phyloP scores from a whole-genome alignment of 768 basidiomycete genomes.

The Termitomyces sp. region DNA sequence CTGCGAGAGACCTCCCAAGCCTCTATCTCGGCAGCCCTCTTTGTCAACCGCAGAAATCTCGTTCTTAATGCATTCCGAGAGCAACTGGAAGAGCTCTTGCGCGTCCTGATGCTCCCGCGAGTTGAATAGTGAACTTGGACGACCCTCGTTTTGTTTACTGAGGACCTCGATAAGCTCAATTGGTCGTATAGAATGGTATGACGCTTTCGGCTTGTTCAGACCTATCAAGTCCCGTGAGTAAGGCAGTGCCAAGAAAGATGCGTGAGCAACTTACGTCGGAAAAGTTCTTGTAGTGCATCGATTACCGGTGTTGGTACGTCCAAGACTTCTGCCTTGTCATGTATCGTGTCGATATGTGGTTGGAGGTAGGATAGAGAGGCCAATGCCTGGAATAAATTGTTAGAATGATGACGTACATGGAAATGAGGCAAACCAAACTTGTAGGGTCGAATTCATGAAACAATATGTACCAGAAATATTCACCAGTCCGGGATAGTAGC shows the following conservation, averaged over 20 bases:
- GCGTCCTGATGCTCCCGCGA: slow-evolving; percentile 97
- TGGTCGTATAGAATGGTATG: slow-evolving; percentile 64
- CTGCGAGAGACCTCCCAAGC: slow-evolving; percentile 50
- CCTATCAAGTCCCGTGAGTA: slow-evolving; percentile 29
- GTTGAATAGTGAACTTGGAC: slow-evolving; percentile 62
- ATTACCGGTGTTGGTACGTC: slow-evolving; percentile 86
- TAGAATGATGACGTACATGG: slow-evolving; percentile 5
- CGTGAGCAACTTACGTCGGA: slow-evolving; percentile 46
- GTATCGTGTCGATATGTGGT: slow-evolving; percentile 71
- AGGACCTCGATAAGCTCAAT: slow-evolving; percentile 67
- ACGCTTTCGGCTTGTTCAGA: slow-evolving; percentile 56
- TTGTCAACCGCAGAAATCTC: slow-evolving; percentile 71
- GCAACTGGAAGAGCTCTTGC: slow-evolving; percentile 93
- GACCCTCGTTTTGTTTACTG: slow-evolving; percentile 45
- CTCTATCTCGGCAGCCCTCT: slow-evolving; percentile 66
- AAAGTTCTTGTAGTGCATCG: slow-evolving; percentile 68
- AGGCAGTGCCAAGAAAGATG: neutral
- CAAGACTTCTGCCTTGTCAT: slow-evolving; percentile 67
- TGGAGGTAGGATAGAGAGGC: slow-evolving; percentile 82
- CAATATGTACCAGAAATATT: slow-evolving; percentile 96
- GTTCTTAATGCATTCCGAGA: slow-evolving; percentile 85
- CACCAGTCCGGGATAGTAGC: slow-evolving; percentile 84
- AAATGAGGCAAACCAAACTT: slow-evolving; percentile 40
- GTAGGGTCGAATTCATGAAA: slow-evolving; percentile 95
- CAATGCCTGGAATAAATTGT: slow-evolving; percentile 53